These are phyloP conservation scores for Adenanthera pavonina DNA, from an alignment of 306 rosid genomes.

Conservation along the genomic window DNA sequence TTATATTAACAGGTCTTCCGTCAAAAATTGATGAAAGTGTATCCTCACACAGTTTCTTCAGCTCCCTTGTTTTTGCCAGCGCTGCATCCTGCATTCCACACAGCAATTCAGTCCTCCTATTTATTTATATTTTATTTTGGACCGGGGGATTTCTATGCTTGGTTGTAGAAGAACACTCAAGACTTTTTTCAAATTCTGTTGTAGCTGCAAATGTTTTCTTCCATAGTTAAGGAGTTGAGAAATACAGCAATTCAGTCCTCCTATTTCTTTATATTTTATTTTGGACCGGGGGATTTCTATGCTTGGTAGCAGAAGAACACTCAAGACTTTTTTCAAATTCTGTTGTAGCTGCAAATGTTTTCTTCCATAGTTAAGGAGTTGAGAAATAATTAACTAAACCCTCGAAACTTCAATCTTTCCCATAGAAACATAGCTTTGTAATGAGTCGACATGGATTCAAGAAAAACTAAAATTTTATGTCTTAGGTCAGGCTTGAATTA, in stretches of 20 bases:
- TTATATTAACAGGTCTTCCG: constrained; percentile 91
- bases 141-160: not conserved
- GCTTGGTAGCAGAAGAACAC: not conserved
- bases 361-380: not conserved
- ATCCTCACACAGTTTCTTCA: constrained; percentile 12
- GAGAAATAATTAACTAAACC: not conserved
- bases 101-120: not conserved
- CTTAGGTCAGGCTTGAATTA: too few species aligned
- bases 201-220: not conserved
- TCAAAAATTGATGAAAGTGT: constrained; percentile 81
- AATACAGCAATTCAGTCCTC: not conserved
- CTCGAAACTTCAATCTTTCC: not conserved
- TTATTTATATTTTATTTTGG: not conserved
- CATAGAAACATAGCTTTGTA: not conserved
- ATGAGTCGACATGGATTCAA: not conserved
- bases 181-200: not conserved
- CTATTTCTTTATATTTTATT: not conserved
- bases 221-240: not conserved
- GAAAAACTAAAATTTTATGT: not conserved
- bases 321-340: not conserved
- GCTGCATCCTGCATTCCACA: constrained; percentile 10
- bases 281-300: not conserved
- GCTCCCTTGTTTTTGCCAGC: constrained; percentile 2
- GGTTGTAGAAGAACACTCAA: not conserved
- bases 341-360: not conserved